Evolutionary conservation across 2,329 filamentous ascomycete species (phyloP), one percentile per base, ranked within the genome.

Genomic region (Aspergillus spinulosporus): DNA sequence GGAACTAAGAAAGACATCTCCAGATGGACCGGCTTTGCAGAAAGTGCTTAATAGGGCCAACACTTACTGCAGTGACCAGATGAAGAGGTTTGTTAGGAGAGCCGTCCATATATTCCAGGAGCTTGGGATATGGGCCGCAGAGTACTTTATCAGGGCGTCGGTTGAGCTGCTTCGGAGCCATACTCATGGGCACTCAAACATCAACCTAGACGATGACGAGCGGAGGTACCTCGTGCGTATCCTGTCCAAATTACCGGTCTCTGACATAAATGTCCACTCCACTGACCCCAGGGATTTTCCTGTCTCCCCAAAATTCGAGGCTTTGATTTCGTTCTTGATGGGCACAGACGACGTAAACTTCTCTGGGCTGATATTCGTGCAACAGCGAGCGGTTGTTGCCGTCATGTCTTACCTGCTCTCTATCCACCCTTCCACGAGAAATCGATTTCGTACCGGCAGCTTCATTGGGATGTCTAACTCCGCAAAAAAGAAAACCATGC

Each of bases 121-220:
- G 45, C 77, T 92, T 3, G 89, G 89, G 0, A 62, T 76, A 1
- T 92, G 88, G 87, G 87, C 87, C 1, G 81, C 82, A 0, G 86
- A 92, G 48, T 82, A 80, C 49, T 92, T 86, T 66, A 82, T 92
- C 26, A 72, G 72, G 50, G 75, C 75, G 37, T 79, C 80, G 3
- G 73, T 84, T 7, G 69, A 66, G 46, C 72, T 71, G 46, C 65
- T 77, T 8, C 62, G 45, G 7, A 51, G 49, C 11, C 61, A 58
- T 2, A 50, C 62, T 9, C 45, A 63, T 5, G 59, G 67, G n/a
- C n/a, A 44, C 72, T 76, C 51, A 50, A 54, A 67, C 50, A 66
- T 76, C 21, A 68, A 71, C 0, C 81, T 79, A 74, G 72, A 76
- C 2, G 74, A 77, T 0, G 84, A 88, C 54, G 83, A 82, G 52